Evolutionary conservation across 192 early-diverging fungal genomes (phyloP).

Genomic region (Coemansia sp.): DNA sequence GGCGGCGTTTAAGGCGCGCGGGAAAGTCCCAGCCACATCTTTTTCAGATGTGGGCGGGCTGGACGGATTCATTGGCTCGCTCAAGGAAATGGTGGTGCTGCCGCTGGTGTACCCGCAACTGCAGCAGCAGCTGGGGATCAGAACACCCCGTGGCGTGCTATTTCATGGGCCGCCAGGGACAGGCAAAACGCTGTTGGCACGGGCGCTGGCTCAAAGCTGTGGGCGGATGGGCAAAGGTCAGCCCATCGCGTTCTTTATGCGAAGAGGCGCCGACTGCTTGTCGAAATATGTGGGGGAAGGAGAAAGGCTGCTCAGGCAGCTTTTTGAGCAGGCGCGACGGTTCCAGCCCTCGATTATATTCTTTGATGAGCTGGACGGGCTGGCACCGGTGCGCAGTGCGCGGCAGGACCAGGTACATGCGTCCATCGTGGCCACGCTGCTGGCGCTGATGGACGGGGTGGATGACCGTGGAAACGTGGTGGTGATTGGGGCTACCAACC

Average conservation of each 20-base stretch:
- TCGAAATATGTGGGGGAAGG: slow-evolving; percentile 99
- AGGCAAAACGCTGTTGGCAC: slow-evolving; percentile 89
- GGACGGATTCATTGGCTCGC: slow-evolving; percentile 61
- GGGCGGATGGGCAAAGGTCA: neutral
- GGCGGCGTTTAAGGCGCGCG: neutral
- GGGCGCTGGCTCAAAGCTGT: slow-evolving; percentile 60
- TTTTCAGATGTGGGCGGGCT: slow-evolving; percentile 65
- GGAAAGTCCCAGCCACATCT: neutral
- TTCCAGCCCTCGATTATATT: slow-evolving; percentile 94
- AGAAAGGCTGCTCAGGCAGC: slow-evolving; percentile 87
- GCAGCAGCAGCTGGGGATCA: slow-evolving; percentile 71
- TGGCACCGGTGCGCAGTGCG: slow-evolving; percentile 76
- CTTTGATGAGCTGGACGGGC: slow-evolving; percentile 97
- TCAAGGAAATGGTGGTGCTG: slow-evolving; percentile 81
- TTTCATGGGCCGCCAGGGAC: slow-evolving; percentile 89
- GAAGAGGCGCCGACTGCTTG: slow-evolving; percentile 93
- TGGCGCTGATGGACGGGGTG: slow-evolving; percentile 92
- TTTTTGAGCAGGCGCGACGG: slow-evolving; percentile 89
- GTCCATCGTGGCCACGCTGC: slow-evolving; percentile 86
- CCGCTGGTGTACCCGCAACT: slow-evolving; percentile 69
- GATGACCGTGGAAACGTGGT: slow-evolving; percentile 92
- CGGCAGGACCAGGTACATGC: slow-evolving; percentile 77
- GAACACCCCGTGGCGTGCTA: slow-evolving; percentile 83
- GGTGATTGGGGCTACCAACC: slow-evolving; percentile 95
- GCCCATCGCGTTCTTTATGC: slow-evolving; percentile 16